Evolutionary conservation across 1,284 basidiomycete genomes (phyloP), one percentile per base, ranked within the genome.

Genomic region (Sanghuangporus sanghuang): DNA sequence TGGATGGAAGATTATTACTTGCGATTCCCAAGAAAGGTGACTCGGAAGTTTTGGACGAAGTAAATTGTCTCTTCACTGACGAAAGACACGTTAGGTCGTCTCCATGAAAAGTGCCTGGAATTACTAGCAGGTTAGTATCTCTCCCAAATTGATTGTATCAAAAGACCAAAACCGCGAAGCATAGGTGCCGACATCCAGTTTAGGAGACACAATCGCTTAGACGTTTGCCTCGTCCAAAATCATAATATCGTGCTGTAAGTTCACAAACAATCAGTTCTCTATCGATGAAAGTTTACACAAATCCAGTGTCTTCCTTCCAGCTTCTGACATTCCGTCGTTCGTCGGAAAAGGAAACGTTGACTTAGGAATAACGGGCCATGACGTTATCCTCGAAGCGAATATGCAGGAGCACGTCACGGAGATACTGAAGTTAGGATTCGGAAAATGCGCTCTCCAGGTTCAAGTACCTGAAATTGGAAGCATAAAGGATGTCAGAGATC

Each of bases 1-100:
- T 89, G 60, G 77, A 85, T 64, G 88, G 86, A 55, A 86, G 96
- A 56, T 73, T 98, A 64, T 80, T 99, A 39, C 96, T 99, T 71
- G 96, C 96, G 6, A 93, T 99, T 70, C 96, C 96, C 1, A 99
- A 99, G 81, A 99, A 99, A 85, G 96, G 96, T 90, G 65, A 69
- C 40, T 2, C 21, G 11, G 21, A 46, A 9, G 6, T 42, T 21
- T 23, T n/a, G n/a, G 12, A 8, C 52, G 32, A 53, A 53, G 5
- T 14, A n/a, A 38, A 14, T 11, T 54, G 27, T 14, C 2, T 50
- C 54, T 53, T 23, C 11, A 48, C 61, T 42, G 9, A 53, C 39
- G n/a, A 60, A 58, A 32, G 27, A 46, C 42, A 52, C 44, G 57
- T 46, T 70, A 93, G 93, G 93, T 64, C 83, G 96, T 68, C 81